Evolutionary conservation across 2,329 filamentous ascomycete genomes (phyloP), one percentile per base, ranked within the genome.

Genomic region (Claviceps maximensis): DNA sequence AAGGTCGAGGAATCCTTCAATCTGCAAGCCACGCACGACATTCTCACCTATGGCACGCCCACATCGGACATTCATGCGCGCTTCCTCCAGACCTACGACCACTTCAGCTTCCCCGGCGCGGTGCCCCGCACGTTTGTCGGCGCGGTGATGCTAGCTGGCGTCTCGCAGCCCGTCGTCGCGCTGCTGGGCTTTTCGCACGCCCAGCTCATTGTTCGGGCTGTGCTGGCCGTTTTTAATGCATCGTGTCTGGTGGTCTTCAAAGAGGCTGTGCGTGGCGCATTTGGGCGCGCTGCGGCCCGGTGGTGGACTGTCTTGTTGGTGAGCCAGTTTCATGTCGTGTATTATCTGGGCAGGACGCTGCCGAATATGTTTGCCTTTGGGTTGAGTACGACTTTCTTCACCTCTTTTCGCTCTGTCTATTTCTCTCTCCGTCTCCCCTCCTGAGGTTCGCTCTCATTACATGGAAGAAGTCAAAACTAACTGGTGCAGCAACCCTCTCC

Each of bases 1-100:
- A 98, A 98, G 69, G 93, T 98, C 55, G 93, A 98, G 68, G 93
- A 98, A 69, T 97, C 91, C 0, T 97, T 98, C 78, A 95, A 95
- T 67, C 82, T 97, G 54, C 93, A 98, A 68, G 93, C 93, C 6
- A 79, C 83, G 3, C 93, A 97, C 68, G 93, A 98, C 67, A 85
- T 98, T 38, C 69, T 95, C 55, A 78, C 79, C 40, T 89, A 93
- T 65, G 89, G 89, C 25, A 81, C 87, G 1, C 87, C 88, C 0
- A 76, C 73, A 1, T 65, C 69, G 21, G 36, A 17, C 48, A 15
- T 53, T 13, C 21, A 27, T 23, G 65, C 73, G 13, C 77, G 74
- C 41, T 70, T 93, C 17, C 74, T 74, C 17, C 64, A 73, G 3
- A 72, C 79, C 50, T 98, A 94, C 71, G 93, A 98, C 66, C 93